phyloP scores from a whole-genome alignment of 257 asterid genomes.

The Gardenia jasminoides region DNA sequence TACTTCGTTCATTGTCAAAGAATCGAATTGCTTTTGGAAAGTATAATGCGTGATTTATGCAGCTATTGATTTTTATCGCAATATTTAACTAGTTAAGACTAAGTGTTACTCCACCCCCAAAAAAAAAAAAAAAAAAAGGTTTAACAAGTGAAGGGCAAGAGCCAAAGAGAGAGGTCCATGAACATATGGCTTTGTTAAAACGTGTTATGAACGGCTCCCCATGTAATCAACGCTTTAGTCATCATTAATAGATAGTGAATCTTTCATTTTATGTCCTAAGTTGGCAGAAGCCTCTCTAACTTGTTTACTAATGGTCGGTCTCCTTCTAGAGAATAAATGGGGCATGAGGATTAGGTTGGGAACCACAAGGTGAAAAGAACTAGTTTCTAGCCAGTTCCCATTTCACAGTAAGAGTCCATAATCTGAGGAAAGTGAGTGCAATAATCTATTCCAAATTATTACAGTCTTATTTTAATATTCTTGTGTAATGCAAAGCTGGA shows the following conservation, averaged over 20 bases:
- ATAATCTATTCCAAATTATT: conserved; percentile 54
- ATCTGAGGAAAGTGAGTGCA: conserved; percentile 41
- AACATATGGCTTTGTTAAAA: conserved; percentile 6
- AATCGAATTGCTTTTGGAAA: too few species aligned
- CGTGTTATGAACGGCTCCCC: conserved; percentile 23
- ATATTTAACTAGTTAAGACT: background rate
- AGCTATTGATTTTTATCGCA: too few species aligned
- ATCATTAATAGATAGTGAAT: background rate
- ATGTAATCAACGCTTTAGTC: conserved; percentile 24
- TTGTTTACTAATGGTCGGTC: conserved; percentile 55
- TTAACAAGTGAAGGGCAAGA: background rate
- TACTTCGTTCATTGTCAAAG: background rate
- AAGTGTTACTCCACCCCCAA: too few species aligned
- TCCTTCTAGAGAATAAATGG: conserved; percentile 45
- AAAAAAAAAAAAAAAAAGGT: too few species aligned
- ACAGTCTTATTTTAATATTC: conserved; percentile 25
- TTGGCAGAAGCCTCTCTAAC: conserved; percentile 27
- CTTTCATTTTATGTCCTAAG: conserved; percentile 14
- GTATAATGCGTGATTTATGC: background rate
- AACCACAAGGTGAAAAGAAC: conserved; percentile 37
- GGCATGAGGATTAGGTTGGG: conserved; percentile 36
- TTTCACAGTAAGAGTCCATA: conserved; percentile 28
- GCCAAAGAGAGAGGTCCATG: background rate
- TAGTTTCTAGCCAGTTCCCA: conserved; percentile 20
- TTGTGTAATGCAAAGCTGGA: conserved; percentile 32